Conservation (phyloP, 768 basidiomycete species). For the Fomitopsis pulvina region DNA sequence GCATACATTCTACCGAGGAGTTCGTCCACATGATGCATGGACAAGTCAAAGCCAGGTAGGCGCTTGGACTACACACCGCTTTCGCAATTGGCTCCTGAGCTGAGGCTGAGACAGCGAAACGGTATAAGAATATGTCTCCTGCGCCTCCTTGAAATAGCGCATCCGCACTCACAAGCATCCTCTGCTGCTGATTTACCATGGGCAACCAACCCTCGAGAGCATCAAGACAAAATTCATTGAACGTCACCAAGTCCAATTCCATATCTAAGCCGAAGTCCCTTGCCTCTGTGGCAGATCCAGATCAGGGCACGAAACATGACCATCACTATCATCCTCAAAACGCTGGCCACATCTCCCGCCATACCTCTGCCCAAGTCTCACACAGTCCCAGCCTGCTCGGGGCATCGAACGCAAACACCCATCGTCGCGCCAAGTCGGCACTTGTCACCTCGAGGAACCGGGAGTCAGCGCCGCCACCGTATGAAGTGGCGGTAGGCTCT, state of each 20-base stretch:
- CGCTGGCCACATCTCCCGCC: conserved; percentile 4
- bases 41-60: no score
- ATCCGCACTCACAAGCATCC: no score
- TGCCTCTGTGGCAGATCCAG: background rate
- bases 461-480: conserved; percentile 13
- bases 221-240: conserved; percentile 2
- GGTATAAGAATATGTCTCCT: no score
- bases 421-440: conserved; percentile 11
- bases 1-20: no score
- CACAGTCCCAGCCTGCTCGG: background rate
- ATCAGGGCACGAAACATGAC: background rate
- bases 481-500: conserved; percentile 11
- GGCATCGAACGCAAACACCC: conserved; percentile 1
- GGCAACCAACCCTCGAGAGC: conserved; percentile 13
- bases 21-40: no score
- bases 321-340: conserved; percentile 1
- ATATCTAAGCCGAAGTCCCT: conserved; percentile 9
- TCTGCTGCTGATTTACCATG: no score
- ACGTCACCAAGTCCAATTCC: conserved; percentile 3
- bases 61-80: no score
- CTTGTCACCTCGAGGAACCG: conserved; percentile 5
- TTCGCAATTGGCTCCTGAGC: no score
- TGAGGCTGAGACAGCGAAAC: no score
- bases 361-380: conserved; percentile 4
- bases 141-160: no score